Conservation (phyloP, 176 grass and related monocot species). For the Elaeis guineensis region DNA sequence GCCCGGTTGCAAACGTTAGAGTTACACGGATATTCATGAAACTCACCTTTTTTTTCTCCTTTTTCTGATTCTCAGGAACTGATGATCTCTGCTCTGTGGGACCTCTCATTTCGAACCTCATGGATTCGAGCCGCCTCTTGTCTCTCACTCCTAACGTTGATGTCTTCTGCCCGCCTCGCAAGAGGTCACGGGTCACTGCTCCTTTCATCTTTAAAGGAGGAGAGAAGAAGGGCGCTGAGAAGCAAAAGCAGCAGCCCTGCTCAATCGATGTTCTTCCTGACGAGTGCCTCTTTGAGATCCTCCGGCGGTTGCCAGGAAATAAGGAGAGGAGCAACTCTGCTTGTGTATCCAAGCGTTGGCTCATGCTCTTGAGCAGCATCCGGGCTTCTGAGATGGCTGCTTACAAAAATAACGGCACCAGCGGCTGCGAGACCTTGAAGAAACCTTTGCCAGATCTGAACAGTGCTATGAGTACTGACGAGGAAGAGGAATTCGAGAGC, state of each 20-base stretch:
- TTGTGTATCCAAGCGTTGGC: constrained; percentile 78
- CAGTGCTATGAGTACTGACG: constrained; percentile 24
- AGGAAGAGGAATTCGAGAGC: constrained; percentile 10
- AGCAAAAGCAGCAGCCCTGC: constrained; percentile 32
- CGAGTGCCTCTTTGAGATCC: constrained; percentile 91
- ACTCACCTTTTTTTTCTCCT: neutral
- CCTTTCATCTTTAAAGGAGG: constrained; percentile 35
- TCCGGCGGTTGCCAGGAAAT: constrained; percentile 50
- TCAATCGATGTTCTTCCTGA: constrained; percentile 72
- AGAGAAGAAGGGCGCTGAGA: constrained; percentile 17
- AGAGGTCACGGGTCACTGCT: constrained; percentile 59
- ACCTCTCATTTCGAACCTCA: constrained; percentile 22
- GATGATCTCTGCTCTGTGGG: constrained; percentile 23
- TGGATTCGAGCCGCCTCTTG: constrained; percentile 33
- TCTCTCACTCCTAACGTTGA: constrained; percentile 25
- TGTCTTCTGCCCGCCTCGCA: constrained; percentile 33
- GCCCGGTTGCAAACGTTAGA: neutral
- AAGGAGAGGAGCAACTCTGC: constrained; percentile 59
- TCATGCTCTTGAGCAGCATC: constrained; percentile 56
- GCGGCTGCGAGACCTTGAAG: neutral
- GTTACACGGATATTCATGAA: neutral
- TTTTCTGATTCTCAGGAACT: constrained; percentile 17
- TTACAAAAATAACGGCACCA: neutral
- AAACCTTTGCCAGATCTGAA: constrained; percentile 64
- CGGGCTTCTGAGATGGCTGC: constrained; percentile 46